Evolutionary conservation across 257 asterid species (phyloP).

Genomic region (Nicotiana paniculata): DNA sequence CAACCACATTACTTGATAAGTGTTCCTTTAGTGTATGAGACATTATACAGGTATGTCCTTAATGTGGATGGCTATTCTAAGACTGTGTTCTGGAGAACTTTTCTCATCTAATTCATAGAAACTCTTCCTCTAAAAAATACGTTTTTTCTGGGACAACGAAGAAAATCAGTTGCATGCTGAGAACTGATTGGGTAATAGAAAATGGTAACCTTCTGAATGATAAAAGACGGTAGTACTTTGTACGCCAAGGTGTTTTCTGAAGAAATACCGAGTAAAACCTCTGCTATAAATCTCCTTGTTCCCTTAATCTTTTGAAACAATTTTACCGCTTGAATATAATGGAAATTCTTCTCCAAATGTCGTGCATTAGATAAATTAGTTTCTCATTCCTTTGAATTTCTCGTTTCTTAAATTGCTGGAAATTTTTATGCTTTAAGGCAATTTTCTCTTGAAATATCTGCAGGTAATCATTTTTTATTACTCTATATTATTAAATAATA

Average conservation of each 20-base stretch:
- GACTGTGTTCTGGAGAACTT: not conserved
- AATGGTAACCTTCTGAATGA: not conserved
- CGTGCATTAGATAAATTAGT: not conserved
- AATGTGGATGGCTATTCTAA: not conserved
- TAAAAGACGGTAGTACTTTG: not conserved
- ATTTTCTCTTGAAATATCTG: not conserved
- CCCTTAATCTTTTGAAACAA: not conserved
- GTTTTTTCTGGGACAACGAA: not conserved
- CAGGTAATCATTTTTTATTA: not conserved
- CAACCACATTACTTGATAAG: conserved; percentile 80
- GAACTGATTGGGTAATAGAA: not conserved
- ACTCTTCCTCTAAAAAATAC: not conserved
- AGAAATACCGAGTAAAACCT: not conserved
- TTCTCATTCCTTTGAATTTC: not conserved
- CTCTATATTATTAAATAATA: not conserved
- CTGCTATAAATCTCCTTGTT: not conserved
- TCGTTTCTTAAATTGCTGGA: not conserved
- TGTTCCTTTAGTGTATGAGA: conserved; percentile 89
- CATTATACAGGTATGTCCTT: conserved; percentile 62
- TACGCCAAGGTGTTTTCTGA: not conserved
- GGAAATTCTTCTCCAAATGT: not conserved
- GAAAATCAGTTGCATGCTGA: not conserved
- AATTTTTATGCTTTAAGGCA: not conserved
- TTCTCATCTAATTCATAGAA: not conserved
- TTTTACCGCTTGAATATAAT: not conserved